Conservation (phyloP, 306 rosid genomes). For the Senna siamea region DNA sequence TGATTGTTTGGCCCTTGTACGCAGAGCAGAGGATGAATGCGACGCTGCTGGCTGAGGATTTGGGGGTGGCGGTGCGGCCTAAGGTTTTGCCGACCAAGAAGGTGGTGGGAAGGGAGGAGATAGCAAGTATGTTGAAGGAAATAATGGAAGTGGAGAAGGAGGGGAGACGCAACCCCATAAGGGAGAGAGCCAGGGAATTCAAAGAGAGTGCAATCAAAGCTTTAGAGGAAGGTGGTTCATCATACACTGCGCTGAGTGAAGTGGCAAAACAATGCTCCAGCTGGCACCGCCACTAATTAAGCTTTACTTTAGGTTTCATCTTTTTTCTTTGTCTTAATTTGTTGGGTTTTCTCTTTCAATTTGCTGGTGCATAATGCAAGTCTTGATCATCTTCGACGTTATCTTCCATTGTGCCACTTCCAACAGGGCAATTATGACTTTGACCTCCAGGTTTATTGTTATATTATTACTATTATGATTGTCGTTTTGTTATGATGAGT, state of each 20-base stretch:
- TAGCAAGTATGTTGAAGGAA: slow-evolving; percentile 40
- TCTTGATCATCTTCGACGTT: too few relatives aligned
- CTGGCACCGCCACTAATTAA: not conserved
- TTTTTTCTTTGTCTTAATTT: not conserved
- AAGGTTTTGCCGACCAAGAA: slow-evolving; percentile 40
- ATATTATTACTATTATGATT: too few relatives aligned
- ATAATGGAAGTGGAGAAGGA: slow-evolving; percentile 29
- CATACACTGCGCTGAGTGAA: slow-evolving; percentile 19
- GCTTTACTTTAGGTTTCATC: not conserved
- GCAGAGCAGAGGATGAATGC: slow-evolving; percentile 71
- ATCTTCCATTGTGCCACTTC: too few relatives aligned
- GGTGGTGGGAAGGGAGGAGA: slow-evolving; percentile 50
- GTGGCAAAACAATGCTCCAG: not conserved
- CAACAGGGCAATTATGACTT: too few relatives aligned
- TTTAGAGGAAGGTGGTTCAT: slow-evolving; percentile 36
- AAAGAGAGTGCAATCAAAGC: slow-evolving; percentile 38
- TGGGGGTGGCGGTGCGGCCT: slow-evolving; percentile 44
- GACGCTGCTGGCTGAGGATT: slow-evolving; percentile 47
- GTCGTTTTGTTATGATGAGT: too few relatives aligned
- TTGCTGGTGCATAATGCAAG: too few relatives aligned
- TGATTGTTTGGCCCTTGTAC: slow-evolving; percentile 65
- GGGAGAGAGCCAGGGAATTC: slow-evolving; percentile 33
- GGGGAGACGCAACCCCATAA: not conserved
- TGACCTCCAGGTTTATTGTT: too few relatives aligned
- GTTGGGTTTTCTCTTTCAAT: too few relatives aligned